Percentiles rank a stretch among this genome's conserved stretches.
These are phyloP conservation scores for Termitomyces sp. DNA, from an alignment of 768 basidiomycete species.

Conservation along the genomic window DNA sequence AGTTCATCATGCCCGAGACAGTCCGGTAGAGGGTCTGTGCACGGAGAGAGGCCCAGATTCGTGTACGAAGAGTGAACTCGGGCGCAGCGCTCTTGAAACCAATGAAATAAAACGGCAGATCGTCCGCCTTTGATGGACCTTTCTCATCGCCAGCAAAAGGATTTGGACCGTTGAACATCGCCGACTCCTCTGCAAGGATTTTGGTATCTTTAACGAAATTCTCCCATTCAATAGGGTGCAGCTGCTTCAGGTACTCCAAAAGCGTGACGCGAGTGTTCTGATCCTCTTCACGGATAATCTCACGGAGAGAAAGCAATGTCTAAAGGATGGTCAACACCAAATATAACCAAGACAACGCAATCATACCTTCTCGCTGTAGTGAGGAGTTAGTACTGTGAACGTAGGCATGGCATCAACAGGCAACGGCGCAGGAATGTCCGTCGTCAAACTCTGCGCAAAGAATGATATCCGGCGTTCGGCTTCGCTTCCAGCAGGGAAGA, in stretches of 20 bases:
- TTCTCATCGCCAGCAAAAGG: slow-evolving; percentile 76
- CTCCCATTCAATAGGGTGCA: slow-evolving; percentile 98
- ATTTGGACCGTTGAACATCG: slow-evolving; percentile 72
- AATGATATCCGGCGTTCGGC: slow-evolving; percentile 98
- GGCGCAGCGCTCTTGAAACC: slow-evolving; percentile 99
- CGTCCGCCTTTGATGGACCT: slow-evolving; percentile 76
- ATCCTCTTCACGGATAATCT: slow-evolving; percentile 98
- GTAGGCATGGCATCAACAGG: slow-evolving; percentile 99
- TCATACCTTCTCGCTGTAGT: slow-evolving; percentile 93
- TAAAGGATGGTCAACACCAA: slow-evolving; percentile 18
- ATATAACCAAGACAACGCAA: background rate
- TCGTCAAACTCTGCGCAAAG: slow-evolving; percentile 97
- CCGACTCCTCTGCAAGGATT: slow-evolving; percentile 94
- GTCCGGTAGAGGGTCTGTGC: slow-evolving; percentile 98
- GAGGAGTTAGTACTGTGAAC: slow-evolving; percentile 96
- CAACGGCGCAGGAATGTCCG: slow-evolving; percentile 86
- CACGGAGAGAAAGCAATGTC: slow-evolving; percentile 93
- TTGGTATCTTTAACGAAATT: slow-evolving; percentile 99
- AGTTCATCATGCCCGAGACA: slow-evolving; percentile 99
- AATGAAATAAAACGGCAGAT: slow-evolving; percentile 96
- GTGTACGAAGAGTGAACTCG: slow-evolving; percentile 95
- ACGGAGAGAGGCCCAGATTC: slow-evolving; percentile 98
- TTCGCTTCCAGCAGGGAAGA: slow-evolving; percentile 93
- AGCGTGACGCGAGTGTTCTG: slow-evolving; percentile 96
- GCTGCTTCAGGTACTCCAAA: slow-evolving; percentile 95